Conservation (phyloP, 192 early-diverging fungal species). For the Coemansia sp. region DNA sequence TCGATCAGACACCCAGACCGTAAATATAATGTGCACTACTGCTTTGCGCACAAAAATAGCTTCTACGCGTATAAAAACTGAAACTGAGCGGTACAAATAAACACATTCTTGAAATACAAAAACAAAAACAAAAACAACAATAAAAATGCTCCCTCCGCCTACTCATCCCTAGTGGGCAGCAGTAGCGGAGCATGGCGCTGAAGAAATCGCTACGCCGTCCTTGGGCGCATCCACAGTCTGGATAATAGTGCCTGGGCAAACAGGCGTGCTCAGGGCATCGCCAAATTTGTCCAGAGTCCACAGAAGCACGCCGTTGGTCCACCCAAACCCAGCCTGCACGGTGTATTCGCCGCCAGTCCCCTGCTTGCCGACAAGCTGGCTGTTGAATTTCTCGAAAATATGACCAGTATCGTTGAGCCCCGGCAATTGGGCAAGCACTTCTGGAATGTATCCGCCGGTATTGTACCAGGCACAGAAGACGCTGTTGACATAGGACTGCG, state of each 20-base stretch:
- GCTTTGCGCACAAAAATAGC: too few relatives aligned
- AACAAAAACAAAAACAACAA: too few relatives aligned
- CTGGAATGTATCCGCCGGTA: conserved; percentile 64
- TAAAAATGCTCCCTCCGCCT: too few relatives aligned
- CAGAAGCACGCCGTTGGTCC: conserved; percentile 73
- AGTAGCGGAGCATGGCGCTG: background rate
- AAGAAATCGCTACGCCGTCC: background rate
- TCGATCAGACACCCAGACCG: too few relatives aligned
- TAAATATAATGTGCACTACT: too few relatives aligned
- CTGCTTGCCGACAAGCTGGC: conserved; percentile 42
- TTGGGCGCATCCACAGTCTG: background rate
- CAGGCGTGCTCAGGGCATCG: conserved; percentile 17
- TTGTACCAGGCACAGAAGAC: conserved; percentile 70
- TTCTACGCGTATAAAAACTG: too few relatives aligned
- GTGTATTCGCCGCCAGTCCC: conserved; percentile 70
- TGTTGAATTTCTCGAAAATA: conserved; percentile 77
- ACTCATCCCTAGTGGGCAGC: background rate
- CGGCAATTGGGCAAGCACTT: conserved; percentile 41
- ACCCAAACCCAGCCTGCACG: conserved; percentile 73
- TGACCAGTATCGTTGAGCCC: conserved; percentile 58
- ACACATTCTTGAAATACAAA: too few relatives aligned
- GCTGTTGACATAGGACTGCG: conserved; percentile 57
- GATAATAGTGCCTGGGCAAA: conserved; percentile 18
- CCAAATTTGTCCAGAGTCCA: conserved; percentile 61
- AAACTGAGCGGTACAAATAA: too few relatives aligned